These are phyloP conservation scores for Aphanoascus verrucosus DNA, from an alignment of 2,329 filamentous ascomycete genomes.

Conservation along the genomic window DNA sequence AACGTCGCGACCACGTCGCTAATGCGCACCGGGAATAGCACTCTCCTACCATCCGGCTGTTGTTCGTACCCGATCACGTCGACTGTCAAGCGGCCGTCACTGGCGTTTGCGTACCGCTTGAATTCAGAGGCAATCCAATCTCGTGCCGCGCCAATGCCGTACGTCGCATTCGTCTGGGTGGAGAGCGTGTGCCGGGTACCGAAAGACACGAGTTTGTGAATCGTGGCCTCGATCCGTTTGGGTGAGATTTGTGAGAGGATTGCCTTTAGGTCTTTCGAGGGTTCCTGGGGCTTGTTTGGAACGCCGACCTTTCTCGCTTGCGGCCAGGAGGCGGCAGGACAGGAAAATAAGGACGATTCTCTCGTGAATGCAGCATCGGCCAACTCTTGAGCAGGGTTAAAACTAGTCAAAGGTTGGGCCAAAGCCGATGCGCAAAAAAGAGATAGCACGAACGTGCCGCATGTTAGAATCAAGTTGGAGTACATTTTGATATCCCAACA, in stretches of 20 bases:
- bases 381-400: slow-evolving; percentile 1
- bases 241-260: slow-evolving; percentile 12
- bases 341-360: slow-evolving; percentile 5
- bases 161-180: slow-evolving; percentile 11
- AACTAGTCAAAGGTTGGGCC: neutral
- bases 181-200: slow-evolving; percentile 12
- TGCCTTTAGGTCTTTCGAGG: slow-evolving; percentile 6
- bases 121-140: slow-evolving; percentile 12
- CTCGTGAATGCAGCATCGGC: neutral
- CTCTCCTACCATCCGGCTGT: slow-evolving; percentile 9
- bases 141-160: slow-evolving; percentile 12
- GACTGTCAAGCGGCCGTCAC: slow-evolving; percentile 9
- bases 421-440: neutral
- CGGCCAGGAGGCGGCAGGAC: slow-evolving; percentile 11
- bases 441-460: neutral
- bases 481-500: too few species aligned
- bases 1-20: slow-evolving; percentile 12
- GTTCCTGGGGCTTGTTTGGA: slow-evolving; percentile 8
- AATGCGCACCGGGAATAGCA: slow-evolving; percentile 10
- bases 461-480: neutral
- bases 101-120: slow-evolving; percentile 10
- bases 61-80: slow-evolving; percentile 11
- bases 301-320: neutral
- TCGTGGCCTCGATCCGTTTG: slow-evolving; percentile 8
- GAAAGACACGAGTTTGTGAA: slow-evolving; percentile 12